Evolutionary conservation across 345 rosid genomes (phyloP).

Genomic region (Gossypium turneri): DNA sequence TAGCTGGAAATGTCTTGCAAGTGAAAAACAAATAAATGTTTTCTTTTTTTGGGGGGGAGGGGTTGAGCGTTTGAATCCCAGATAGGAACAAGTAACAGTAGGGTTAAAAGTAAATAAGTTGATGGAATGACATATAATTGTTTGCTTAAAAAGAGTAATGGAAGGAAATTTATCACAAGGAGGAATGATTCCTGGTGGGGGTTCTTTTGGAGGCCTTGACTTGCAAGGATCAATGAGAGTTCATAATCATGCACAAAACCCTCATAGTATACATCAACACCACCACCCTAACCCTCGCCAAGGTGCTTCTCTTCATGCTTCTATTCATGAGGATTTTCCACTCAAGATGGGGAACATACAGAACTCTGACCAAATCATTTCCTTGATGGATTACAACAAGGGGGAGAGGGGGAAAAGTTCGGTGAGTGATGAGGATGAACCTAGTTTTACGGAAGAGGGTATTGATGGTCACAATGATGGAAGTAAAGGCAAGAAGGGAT

Average conservation of each 20-base stretch:
- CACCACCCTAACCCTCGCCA: constrained; percentile 50
- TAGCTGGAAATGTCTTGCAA: constrained; percentile 10
- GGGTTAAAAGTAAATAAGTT: constrained; percentile 22
- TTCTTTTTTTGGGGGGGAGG: not conserved
- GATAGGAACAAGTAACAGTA: not conserved
- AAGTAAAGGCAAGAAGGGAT: constrained; percentile 53
- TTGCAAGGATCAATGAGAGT: constrained; percentile 61
- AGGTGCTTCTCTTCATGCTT: constrained; percentile 33
- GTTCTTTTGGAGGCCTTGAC: constrained; percentile 65
- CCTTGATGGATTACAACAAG: constrained; percentile 46
- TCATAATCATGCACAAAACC: constrained; percentile 46
- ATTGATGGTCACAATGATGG: constrained; percentile 50
- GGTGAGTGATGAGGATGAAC: constrained; percentile 82
- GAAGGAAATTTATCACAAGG: constrained; percentile 70
- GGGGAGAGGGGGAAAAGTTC: constrained; percentile 57
- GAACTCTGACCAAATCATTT: constrained; percentile 48
- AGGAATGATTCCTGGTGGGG: constrained; percentile 61
- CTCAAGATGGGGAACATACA: constrained; percentile 62
- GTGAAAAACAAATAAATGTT: constrained; percentile 4
- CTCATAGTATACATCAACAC: constrained; percentile 49
- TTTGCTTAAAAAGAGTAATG: constrained; percentile 33
- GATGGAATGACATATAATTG: constrained; percentile 14
- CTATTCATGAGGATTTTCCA: constrained; percentile 60
- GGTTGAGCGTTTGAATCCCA: not conserved
- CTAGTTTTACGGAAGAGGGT: constrained; percentile 69